phyloP scores from a whole-genome alignment of 1,284 basidiomycete genomes.

The Pholiota adiposa region DNA sequence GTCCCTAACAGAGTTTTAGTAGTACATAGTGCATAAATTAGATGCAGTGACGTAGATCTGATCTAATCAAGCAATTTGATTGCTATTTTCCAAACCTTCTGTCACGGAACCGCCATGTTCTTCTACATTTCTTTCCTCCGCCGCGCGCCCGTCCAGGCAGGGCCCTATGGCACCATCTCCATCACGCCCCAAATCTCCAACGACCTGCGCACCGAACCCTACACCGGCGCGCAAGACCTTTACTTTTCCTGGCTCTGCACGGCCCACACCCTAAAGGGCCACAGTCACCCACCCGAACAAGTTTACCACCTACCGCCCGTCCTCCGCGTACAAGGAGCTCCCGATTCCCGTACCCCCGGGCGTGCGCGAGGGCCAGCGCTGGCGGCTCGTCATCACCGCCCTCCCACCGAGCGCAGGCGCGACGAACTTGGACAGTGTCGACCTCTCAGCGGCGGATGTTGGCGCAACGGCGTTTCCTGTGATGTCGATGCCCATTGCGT shows the following conservation, averaged over 20 bases:
- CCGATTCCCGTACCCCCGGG: slow-evolving; percentile 62
- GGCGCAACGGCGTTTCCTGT: slow-evolving; percentile 58
- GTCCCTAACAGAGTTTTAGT: no score
- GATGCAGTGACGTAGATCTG: background rate
- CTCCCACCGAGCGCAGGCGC: slow-evolving; percentile 25
- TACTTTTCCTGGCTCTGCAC: slow-evolving; percentile 50
- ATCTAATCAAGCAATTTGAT: background rate
- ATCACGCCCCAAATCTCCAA: slow-evolving; percentile 81
- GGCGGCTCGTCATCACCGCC: slow-evolving; percentile 63
- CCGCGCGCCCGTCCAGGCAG: slow-evolving; percentile 61
- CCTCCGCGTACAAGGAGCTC: slow-evolving; percentile 75
- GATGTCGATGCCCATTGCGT: slow-evolving; percentile 66
- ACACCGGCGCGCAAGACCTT: slow-evolving; percentile 53
- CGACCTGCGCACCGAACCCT: slow-evolving; percentile 76
- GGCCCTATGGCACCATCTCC: slow-evolving; percentile 44
- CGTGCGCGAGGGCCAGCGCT: slow-evolving; percentile 56
- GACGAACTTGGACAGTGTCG: slow-evolving; percentile 32
- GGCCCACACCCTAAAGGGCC: slow-evolving; percentile 14
- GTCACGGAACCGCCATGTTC: slow-evolving; percentile 49
- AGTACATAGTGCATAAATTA: no score
- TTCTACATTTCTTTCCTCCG: slow-evolving; percentile 80
- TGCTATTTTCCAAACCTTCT: background rate
- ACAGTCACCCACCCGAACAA: slow-evolving; percentile 51
- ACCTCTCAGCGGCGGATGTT: slow-evolving; percentile 36
- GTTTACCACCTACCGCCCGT: slow-evolving; percentile 70